Percentiles rank a stretch among this genome's conserved stretches.
These are phyloP conservation scores for Pancytospora epiphaga DNA, from an alignment of 371 early-diverging fungal genomes.

Conservation along the genomic window DNA sequence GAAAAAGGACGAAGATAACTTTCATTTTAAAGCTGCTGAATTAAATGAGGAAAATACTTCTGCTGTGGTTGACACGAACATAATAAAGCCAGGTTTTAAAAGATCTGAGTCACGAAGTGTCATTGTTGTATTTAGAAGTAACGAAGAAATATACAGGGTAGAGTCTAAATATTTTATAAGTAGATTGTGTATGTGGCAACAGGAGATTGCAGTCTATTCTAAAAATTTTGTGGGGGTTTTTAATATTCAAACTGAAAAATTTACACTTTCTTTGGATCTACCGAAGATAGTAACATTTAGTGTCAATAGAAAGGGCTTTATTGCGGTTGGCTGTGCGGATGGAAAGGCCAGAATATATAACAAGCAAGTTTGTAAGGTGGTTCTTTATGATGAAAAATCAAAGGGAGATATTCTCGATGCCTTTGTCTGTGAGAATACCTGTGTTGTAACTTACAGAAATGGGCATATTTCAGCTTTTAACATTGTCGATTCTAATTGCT, in stretches of 20 bases:
- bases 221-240: slow-evolving; percentile 23
- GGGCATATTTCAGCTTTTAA: slow-evolving; percentile 45
- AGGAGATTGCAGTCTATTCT: slow-evolving; percentile 15
- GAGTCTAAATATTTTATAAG: slow-evolving; percentile 7
- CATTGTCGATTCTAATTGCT: slow-evolving; percentile 36
- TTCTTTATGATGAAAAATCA: slow-evolving; percentile 28
- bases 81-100: neutral
- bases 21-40: neutral
- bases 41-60: neutral
- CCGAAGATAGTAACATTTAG: slow-evolving; percentile 33
- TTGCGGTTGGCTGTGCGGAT: slow-evolving; percentile 39
- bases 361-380: slow-evolving; percentile 16
- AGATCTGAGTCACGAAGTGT: neutral
- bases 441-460: slow-evolving; percentile 15
- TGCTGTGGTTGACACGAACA: neutral
- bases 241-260: slow-evolving; percentile 22
- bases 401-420: slow-evolving; percentile 8
- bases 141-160: slow-evolving; percentile 17
- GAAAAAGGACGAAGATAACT: neutral
- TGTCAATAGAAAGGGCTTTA: slow-evolving; percentile 10
- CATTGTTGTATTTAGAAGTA: neutral
- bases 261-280: slow-evolving; percentile 27
- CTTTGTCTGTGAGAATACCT: slow-evolving; percentile 20
- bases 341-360: slow-evolving; percentile 36
- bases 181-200: neutral